Conservation (phyloP, 345 rosid species). For the Murraya paniculata region DNA sequence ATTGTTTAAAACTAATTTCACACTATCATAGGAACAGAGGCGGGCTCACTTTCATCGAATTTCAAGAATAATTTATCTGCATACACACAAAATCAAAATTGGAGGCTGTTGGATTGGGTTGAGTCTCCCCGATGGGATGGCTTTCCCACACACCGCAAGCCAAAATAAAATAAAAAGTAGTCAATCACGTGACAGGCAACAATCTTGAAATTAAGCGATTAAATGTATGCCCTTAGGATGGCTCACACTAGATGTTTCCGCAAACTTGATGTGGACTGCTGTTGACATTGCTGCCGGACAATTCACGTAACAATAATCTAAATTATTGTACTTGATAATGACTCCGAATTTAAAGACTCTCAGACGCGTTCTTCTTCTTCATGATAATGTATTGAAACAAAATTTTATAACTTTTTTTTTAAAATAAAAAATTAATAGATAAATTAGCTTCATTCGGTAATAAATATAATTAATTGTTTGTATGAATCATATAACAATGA, state of each 20-base stretch:
- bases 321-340: neutral
- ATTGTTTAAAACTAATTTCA: neutral
- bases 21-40: neutral
- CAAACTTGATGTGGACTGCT: neutral
- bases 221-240: neutral
- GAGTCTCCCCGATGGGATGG: neutral
- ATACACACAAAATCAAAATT: neutral
- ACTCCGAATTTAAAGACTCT: neutral
- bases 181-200: conserved; percentile 25
- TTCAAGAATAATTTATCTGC: neutral
- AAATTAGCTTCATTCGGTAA: too few relatives aligned
- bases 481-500: too few relatives aligned
- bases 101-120: neutral
- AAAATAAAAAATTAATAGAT: too few relatives aligned
- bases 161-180: neutral
- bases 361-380: neutral
- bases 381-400: neutral
- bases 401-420: neutral
- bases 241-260: neutral
- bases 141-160: neutral
- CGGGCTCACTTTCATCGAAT: neutral
- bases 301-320: neutral
- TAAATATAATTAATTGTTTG: too few relatives aligned
- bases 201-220: conserved; percentile 24
- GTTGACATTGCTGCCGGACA: conserved; percentile 2